These are phyloP conservation scores for Turnera subulata DNA, from an alignment of 345 rosid species.

Conservation along the genomic window DNA sequence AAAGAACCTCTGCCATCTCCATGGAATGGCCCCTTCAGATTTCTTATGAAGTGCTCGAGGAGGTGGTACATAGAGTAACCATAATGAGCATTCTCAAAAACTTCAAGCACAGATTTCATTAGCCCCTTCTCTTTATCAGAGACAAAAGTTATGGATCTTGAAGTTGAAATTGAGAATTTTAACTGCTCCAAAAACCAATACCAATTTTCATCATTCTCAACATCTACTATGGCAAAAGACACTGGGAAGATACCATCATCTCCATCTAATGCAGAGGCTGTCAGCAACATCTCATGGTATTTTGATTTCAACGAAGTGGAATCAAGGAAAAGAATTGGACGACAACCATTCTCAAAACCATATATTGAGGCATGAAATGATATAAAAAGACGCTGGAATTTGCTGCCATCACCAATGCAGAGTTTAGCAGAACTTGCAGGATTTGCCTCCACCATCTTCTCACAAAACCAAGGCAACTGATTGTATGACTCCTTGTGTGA, in stretches of 20 bases:
- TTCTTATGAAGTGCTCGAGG: constrained; percentile 52
- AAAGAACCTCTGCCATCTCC: constrained; percentile 79
- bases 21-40: constrained; percentile 59
- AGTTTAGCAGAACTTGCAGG: constrained; percentile 69
- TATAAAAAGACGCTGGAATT: constrained; percentile 71
- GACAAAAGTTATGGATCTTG: constrained; percentile 62
- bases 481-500: constrained; percentile 68
- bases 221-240: constrained; percentile 72
- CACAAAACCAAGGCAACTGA: constrained; percentile 67
- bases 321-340: constrained; percentile 88
- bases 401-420: constrained; percentile 46
- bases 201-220: constrained; percentile 76
- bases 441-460: constrained; percentile 54
- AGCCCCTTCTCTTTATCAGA: constrained; percentile 75
- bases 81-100: constrained; percentile 60
- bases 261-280: constrained; percentile 82
- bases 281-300: constrained; percentile 72
- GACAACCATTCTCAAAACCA: constrained; percentile 76
- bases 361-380: constrained; percentile 55
- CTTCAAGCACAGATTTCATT: constrained; percentile 46
- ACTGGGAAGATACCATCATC: constrained; percentile 71
- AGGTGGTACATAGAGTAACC: constrained; percentile 74
- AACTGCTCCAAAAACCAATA: constrained; percentile 77
- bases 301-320: constrained; percentile 63
- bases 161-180: constrained; percentile 46